These are phyloP conservation scores for Cystofilobasidium capitatum DNA, from an alignment of 768 basidiomycete species.

Conservation along the genomic window DNA sequence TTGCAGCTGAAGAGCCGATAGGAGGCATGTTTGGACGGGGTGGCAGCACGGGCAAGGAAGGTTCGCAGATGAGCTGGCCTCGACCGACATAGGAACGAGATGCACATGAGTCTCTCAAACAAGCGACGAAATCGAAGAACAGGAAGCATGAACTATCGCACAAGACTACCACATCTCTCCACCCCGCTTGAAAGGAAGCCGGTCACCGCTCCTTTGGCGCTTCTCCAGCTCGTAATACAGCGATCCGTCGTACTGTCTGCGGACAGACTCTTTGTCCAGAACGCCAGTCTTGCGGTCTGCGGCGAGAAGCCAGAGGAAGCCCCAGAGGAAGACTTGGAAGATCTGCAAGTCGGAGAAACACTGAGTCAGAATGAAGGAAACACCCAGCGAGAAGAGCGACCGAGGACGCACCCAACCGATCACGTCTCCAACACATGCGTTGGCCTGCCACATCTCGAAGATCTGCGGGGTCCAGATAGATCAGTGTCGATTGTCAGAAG, in stretches of 20 bases:
- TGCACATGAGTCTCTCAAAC: neutral
- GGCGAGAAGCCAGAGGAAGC: neutral
- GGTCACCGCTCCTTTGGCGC: neutral
- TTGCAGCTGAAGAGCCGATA: neutral
- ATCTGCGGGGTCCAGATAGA: too few species aligned
- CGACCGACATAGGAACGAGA: neutral
- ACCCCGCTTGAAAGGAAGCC: neutral
- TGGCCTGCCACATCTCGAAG: neutral
- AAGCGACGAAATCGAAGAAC: too few species aligned
- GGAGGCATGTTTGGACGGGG: constrained; percentile 3
- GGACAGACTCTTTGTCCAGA: neutral
- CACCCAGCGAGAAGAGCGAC: too few species aligned
- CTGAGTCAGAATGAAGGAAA: neutral
- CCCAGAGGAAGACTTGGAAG: neutral
- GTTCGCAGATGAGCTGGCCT: constrained; percentile 1
- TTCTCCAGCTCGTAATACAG: neutral
- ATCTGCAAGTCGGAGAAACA: neutral
- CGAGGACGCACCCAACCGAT: neutral
- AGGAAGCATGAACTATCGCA: too few species aligned
- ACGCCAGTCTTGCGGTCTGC: neutral
- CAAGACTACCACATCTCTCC: neutral
- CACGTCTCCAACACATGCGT: neutral
- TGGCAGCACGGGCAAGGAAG: neutral
- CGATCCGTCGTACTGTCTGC: neutral
- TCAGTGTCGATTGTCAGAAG: too few species aligned